Percentiles rank a stretch among this genome's conserved stretches.
These are phyloP conservation scores for Boletus rubroflammeus DNA, from an alignment of 768 basidiomycete genomes.

Conservation along the genomic window DNA sequence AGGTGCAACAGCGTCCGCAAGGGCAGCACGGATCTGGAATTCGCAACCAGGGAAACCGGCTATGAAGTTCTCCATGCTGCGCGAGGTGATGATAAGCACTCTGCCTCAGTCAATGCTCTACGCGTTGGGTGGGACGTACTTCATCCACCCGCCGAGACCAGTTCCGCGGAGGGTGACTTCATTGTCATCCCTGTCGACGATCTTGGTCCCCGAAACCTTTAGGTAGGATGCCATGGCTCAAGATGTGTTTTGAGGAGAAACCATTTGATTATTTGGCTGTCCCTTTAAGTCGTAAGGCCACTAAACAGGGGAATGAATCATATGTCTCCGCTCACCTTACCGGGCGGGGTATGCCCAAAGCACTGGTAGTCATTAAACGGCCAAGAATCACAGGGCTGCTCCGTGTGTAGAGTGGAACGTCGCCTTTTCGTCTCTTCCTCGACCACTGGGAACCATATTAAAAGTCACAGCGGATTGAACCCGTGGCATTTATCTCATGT, in stretches of 20 bases:
- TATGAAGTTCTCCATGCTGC: conserved; percentile 76
- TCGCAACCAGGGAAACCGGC: conserved; percentile 81
- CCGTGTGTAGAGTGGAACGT: not conserved
- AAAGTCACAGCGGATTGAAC: not conserved
- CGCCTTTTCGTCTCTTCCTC: not conserved
- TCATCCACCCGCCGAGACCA: conserved; percentile 85
- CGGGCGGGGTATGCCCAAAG: not conserved
- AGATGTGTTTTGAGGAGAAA: not conserved
- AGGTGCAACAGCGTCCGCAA: conserved; percentile 61
- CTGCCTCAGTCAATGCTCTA: not conserved
- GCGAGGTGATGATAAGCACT: conserved; percentile 3
- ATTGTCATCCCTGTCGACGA: conserved; percentile 55
- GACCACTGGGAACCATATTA: not conserved
- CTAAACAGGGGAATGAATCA: not conserved
- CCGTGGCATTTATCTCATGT: conserved; percentile 2
- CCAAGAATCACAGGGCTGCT: conserved; percentile 2
- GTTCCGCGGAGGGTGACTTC: conserved; percentile 66
- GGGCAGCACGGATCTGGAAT: conserved; percentile 67
- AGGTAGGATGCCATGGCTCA: conserved; percentile 39
- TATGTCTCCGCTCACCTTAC: conserved; percentile 13
- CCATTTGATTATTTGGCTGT: not conserved
- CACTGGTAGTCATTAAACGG: not conserved
- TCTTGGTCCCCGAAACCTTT: conserved; percentile 54
- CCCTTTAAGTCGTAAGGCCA: not conserved
- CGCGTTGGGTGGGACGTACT: conserved; percentile 45